A percentile compares a stretch with the other conserved stretches of the same genome.
phyloP scores from a whole-genome alignment of 2,329 filamentous ascomycete genomes.

The Cercospora sp. region DNA sequence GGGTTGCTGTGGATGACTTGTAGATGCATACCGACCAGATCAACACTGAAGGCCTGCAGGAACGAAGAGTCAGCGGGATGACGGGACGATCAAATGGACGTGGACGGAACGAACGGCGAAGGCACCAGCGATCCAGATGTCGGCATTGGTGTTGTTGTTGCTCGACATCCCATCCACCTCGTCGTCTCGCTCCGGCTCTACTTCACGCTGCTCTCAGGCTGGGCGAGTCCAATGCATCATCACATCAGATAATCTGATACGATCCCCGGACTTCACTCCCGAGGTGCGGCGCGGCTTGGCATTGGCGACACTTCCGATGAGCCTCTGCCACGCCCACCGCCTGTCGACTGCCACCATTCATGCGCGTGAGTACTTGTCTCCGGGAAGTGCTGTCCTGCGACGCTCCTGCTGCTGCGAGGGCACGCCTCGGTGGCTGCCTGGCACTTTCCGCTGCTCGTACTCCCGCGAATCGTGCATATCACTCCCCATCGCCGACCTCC shows the following conservation, averaged over 20 bases:
- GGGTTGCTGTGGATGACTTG: background rate
- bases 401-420: background rate
- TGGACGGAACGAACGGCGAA: slow-evolving; percentile 53
- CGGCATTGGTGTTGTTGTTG: slow-evolving; percentile 34
- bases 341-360: background rate
- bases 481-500: background rate
- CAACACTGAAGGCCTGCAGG: slow-evolving; percentile 70
- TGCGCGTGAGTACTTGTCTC: background rate
- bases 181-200: background rate
- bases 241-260: background rate
- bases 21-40: slow-evolving; percentile 57
- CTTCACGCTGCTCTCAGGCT: background rate
- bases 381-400: background rate
- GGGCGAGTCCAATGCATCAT: background rate
- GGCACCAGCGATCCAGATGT: slow-evolving; percentile 63
- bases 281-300: background rate
- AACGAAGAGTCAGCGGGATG: background rate
- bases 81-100: background rate
- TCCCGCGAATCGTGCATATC: background rate
- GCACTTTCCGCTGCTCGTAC: background rate
- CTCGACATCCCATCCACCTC: slow-evolving; percentile 24
- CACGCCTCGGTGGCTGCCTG: background rate
- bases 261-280: background rate
- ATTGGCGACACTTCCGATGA: background rate
- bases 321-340: background rate